phyloP scores from a whole-genome alignment of 225 moss, liverwort and hornwort genomes.

The Marchantia paleacea region DNA sequence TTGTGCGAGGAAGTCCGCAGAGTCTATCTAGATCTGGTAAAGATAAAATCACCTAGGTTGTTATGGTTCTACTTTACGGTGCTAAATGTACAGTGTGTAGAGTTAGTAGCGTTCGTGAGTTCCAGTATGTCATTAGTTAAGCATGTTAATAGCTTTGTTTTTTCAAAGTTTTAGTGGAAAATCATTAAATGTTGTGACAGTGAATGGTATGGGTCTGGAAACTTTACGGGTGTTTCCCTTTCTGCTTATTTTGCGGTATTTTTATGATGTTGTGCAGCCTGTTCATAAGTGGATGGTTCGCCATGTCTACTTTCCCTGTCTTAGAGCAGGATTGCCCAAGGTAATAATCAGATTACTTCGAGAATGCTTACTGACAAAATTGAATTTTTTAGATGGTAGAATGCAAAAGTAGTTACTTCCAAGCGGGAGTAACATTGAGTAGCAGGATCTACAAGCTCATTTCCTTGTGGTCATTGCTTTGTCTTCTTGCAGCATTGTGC shows the following conservation, averaged over 20 bases:
- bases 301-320: conserved; percentile 90
- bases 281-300: conserved; percentile 99
- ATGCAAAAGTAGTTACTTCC: too few relatives aligned
- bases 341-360: conserved; percentile 30
- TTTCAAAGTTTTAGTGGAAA: too few relatives aligned
- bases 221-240: too few relatives aligned
- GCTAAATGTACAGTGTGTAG: too few relatives aligned
- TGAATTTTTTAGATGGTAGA: neutral
- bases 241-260: neutral
- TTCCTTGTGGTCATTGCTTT: neutral
- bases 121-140: too few relatives aligned
- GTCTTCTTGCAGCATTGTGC: conserved; percentile 50
- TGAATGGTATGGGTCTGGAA: neutral
- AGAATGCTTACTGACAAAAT: neutral
- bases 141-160: too few relatives aligned
- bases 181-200: too few relatives aligned
- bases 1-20: neutral
- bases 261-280: conserved; percentile 51
- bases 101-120: too few relatives aligned
- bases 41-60: too few relatives aligned
- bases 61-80: too few relatives aligned
- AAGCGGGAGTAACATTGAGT: too few relatives aligned
- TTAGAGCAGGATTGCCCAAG: conserved; percentile 75
- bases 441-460: neutral
- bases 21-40: too few relatives aligned